Evolutionary conservation across 805 yeast species (phyloP), one percentile per base, ranked within the genome.

Genomic region (Phaffomyces opuntiae): DNA sequence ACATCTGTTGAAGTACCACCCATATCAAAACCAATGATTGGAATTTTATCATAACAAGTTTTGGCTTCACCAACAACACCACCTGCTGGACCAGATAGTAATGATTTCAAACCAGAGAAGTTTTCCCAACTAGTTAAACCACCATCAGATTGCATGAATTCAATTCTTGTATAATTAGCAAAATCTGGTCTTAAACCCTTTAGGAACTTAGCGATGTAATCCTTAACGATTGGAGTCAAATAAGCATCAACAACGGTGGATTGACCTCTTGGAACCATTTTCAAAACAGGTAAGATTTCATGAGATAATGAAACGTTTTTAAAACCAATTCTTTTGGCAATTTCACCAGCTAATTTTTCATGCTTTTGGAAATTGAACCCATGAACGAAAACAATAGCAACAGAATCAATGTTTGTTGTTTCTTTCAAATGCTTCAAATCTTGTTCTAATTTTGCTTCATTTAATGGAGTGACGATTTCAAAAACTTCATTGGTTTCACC

Each of bases 31-130:
- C 71, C 70, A 49, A 68, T 64, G 39, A 64, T 57, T 7, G 73
- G 62, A 12, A 47, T 40, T 35, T 51, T 39, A 49, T 73, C 77
- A 55, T 64, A 74, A 55, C 81, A 76, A 0, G 82, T 75, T 47
- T 67, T 67, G 2, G 78, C 77, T 44, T 65, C 75, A 7, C 82
- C 82, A 35, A 77, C 81, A 60, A 77, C 76, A 39, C 82, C 82
- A 38, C 82, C 82, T 38, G 82, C 82, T 3, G 82, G 82, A 5
- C 82, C 82, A 1, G 81, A 75, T 26, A 77, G 62, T 25, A 77
- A 66, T 8, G 81, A 75, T 51, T 70, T 68, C 43, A 77, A 60
- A 4, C 81, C 82, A 5, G 78, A 68, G 54, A 77, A 77, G 44
- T 72, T 69, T 46, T 70, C 67, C 66, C 75, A 73, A 6, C 75